Percentiles rank a stretch among this genome's conserved stretches.
phyloP scores from a whole-genome alignment of 805 yeast genomes.

The Zygotorulaspora florentina region DNA sequence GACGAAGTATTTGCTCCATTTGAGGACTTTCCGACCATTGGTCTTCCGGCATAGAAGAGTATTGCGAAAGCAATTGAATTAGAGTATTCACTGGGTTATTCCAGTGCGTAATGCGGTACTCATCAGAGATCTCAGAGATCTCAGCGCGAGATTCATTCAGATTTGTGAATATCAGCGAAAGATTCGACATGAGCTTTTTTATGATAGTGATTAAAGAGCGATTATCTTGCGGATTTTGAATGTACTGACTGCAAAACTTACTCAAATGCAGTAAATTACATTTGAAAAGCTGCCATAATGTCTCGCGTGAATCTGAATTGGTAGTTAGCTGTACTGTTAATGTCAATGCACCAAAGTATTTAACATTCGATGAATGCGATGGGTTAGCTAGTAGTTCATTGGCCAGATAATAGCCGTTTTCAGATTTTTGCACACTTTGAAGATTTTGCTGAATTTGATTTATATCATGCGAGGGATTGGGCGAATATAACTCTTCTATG shows the following conservation, averaged over 20 bases:
- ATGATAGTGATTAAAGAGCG: constrained; percentile 21
- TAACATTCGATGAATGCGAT: constrained; percentile 25
- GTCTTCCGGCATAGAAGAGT: constrained; percentile 5
- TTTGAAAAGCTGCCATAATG: constrained; percentile 24
- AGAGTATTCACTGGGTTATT: constrained; percentile 34
- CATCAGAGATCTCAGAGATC: constrained; percentile 4
- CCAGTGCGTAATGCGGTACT: constrained; percentile 21
- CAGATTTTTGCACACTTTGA: constrained; percentile 31
- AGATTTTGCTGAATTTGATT: constrained; percentile 30
- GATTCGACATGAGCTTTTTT: constrained; percentile 35
- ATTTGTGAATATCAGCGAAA: constrained; percentile 30
- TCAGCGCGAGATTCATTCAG: constrained; percentile 20
- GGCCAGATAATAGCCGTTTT: constrained; percentile 29
- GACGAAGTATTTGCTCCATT: constrained; percentile 10
- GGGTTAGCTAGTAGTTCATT: constrained; percentile 23
- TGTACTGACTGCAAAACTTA: constrained; percentile 16
- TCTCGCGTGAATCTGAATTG: constrained; percentile 12
- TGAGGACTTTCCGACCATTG: constrained; percentile 18
- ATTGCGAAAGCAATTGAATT: constrained; percentile 18
- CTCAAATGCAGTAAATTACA: constrained; percentile 27
- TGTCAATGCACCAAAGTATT: constrained; percentile 36
- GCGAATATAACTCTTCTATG: constrained; percentile 31
- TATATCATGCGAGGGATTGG: constrained; percentile 27
- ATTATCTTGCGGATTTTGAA: constrained; percentile 14
- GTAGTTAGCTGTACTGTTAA: constrained; percentile 33